phyloP scores from a whole-genome alignment of 2,329 filamentous ascomycete genomes.

The Tolypocladium ovalisporum region DNA sequence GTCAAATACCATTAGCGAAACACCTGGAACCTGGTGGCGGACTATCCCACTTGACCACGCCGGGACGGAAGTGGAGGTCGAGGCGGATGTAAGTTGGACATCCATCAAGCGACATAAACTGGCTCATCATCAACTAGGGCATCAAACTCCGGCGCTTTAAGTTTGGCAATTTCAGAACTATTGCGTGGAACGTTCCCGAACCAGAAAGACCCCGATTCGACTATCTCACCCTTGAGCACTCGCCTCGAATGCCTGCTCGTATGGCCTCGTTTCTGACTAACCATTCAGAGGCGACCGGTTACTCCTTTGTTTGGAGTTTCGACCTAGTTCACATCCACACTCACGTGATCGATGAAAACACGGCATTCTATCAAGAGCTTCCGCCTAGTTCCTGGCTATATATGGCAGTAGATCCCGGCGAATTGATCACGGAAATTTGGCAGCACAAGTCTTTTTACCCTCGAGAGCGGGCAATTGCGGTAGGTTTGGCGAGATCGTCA shows the following conservation, averaged over 20 bases:
- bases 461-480: not conserved
- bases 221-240: not conserved
- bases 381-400: not conserved
- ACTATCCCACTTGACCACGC: not conserved
- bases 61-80: not conserved
- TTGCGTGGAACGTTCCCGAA: not conserved
- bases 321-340: not conserved
- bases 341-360: not conserved
- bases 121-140: not conserved
- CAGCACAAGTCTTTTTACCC: not conserved
- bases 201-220: not conserved
- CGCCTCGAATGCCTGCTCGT: not conserved
- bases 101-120: not conserved
- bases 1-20: not conserved
- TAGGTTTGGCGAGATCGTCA: not conserved
- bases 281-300: not conserved
- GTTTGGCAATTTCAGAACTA: not conserved
- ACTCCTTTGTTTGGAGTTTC: not conserved
- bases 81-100: not conserved
- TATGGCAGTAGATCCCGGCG: not conserved
- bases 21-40: not conserved
- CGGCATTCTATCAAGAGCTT: not conserved
- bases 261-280: not conserved
- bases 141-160: not conserved
- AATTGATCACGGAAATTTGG: not conserved